A percentile compares a stretch with the other conserved stretches of the same genome.
phyloP scores from a whole-genome alignment of 2,329 filamentous ascomycete species.

The Phaeoacremonium minimum region DNA sequence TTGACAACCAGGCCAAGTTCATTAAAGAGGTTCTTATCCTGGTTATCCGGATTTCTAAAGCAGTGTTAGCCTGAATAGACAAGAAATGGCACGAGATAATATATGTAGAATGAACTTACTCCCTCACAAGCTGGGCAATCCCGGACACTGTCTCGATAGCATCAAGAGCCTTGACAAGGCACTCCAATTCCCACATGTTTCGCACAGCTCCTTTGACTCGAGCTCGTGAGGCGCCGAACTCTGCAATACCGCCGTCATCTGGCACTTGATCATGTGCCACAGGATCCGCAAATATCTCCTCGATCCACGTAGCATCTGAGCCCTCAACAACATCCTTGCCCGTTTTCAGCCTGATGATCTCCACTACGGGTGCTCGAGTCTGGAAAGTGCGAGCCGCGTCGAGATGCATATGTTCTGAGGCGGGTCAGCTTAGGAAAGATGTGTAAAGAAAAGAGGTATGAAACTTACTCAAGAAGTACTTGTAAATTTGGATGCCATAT shows the following conservation, averaged over 20 bases:
- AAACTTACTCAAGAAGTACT: conserved; percentile 74
- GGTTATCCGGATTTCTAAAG: no score
- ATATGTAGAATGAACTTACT: conserved; percentile 35
- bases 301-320: conserved; percentile 23
- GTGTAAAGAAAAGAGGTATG: no score
- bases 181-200: conserved; percentile 65
- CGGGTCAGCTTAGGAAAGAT: conserved; percentile 11
- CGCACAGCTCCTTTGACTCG: conserved; percentile 21
- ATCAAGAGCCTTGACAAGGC: conserved; percentile 61
- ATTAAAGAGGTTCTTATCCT: no score
- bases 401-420: conserved; percentile 42
- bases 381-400: conserved; percentile 50
- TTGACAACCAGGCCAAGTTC: conserved; percentile 52
- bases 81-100: neutral
- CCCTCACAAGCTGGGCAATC: conserved; percentile 43
- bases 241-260: conserved; percentile 25
- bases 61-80: no score
- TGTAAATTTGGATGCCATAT: conserved; percentile 67
- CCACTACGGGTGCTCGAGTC: conserved; percentile 43
- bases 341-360: conserved; percentile 38
- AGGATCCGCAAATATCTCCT: conserved; percentile 33
- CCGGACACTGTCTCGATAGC: conserved; percentile 63
- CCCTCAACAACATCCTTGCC: conserved; percentile 31
- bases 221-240: conserved; percentile 41
- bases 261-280: conserved; percentile 27